Conservation (phyloP, 73 alveolate species). For the Paramecium sexaurelia region DNA sequence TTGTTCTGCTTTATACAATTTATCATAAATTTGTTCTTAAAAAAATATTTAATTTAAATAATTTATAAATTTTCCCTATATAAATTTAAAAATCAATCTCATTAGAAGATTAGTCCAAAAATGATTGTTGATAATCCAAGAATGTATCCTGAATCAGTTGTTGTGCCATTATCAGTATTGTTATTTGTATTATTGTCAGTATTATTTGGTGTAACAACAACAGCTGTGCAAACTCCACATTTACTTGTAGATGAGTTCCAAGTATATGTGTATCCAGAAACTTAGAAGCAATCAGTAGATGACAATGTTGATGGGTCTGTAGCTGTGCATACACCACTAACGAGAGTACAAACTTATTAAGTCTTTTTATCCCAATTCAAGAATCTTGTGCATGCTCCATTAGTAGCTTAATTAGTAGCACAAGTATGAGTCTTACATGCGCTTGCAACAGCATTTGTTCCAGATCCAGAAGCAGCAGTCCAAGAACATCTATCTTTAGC, state of each 20-base stretch:
- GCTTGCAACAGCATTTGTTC: neutral
- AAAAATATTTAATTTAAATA: no score
- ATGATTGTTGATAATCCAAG: neutral
- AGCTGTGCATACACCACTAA: neutral
- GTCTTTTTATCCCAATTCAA: neutral
- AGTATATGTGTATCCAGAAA: neutral
- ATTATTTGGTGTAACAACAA: neutral
- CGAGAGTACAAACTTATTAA: constrained; percentile 12
- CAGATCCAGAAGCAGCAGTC: neutral
- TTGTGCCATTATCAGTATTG: neutral
- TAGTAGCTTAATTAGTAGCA: neutral
- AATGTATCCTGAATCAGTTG: neutral
- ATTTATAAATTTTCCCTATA: neutral
- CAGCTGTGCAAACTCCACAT: neutral
- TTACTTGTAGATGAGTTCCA: no score
- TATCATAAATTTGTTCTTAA: no score
- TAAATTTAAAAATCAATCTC: neutral
- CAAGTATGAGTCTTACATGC: neutral
- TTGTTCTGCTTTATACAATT: no score
- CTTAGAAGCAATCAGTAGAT: no score
- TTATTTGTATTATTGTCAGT: neutral
- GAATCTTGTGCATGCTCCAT: neutral
- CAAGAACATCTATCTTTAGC: constrained; percentile 6
- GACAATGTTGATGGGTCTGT: no score
- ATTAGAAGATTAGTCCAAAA: neutral